Evolutionary conservation across 1,284 basidiomycete species (phyloP).

Genomic region (Flammula alnicola): DNA sequence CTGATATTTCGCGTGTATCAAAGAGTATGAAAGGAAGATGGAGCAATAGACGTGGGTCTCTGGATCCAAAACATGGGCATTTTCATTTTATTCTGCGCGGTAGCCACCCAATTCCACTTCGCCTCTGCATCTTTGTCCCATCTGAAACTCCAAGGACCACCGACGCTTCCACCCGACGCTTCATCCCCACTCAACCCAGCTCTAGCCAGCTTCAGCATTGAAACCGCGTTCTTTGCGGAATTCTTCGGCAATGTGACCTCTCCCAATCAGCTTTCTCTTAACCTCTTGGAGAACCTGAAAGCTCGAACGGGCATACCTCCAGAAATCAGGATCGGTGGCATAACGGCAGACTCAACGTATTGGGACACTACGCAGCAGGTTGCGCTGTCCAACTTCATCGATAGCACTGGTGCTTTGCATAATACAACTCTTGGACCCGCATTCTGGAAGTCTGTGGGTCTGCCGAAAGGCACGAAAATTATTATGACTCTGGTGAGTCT

Average conservation of each 20-base stretch:
- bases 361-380: constrained; percentile 45
- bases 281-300: constrained; percentile 48
- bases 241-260: constrained; percentile 47
- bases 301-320: constrained; percentile 47
- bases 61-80: constrained; percentile 4
- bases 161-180: constrained; percentile 45
- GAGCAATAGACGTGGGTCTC: no score
- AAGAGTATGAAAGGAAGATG: background rate
- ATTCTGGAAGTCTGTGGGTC: constrained; percentile 50
- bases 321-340: constrained; percentile 53
- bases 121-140: constrained; percentile 24
- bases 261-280: constrained; percentile 46
- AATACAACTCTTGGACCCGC: constrained; percentile 55
- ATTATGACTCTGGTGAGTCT: constrained; percentile 45
- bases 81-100: constrained; percentile 3
- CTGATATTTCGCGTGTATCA: no score
- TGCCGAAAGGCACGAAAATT: constrained; percentile 50
- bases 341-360: constrained; percentile 55
- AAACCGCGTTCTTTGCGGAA: constrained; percentile 54
- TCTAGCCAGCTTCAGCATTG: constrained; percentile 55
- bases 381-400: constrained; percentile 49
- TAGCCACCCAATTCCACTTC: constrained; percentile 5
- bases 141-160: constrained; percentile 43
- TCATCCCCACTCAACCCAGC: constrained; percentile 46
- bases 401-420: constrained; percentile 41